Percentiles rank a stretch among this genome's conserved stretches.
These are phyloP conservation scores for Pachyrhizus erosus DNA, from an alignment of 306 rosid genomes.

Conservation along the genomic window DNA sequence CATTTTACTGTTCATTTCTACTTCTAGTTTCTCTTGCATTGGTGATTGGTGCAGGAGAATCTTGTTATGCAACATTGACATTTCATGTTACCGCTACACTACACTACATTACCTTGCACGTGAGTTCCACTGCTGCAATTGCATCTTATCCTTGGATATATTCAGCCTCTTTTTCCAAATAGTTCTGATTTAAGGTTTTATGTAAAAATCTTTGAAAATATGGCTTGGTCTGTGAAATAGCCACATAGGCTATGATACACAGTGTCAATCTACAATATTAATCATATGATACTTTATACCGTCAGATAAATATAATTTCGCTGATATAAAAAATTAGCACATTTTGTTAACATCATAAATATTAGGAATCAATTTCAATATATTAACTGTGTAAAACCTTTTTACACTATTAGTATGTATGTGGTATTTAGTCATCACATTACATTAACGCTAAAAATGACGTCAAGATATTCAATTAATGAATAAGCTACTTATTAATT, in stretches of 20 bases:
- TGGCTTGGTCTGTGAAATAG: neutral
- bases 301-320: neutral
- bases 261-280: neutral
- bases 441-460: no score
- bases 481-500: no score
- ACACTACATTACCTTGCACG: neutral
- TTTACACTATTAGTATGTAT: no score
- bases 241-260: neutral
- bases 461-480: no score
- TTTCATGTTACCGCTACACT: slow-evolving; percentile 14
- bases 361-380: no score
- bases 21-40: neutral
- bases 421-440: no score
- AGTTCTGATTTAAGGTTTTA: neutral
- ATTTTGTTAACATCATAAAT: neutral
- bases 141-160: neutral
- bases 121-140: slow-evolving; percentile 2
- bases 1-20: slow-evolving; percentile 32
- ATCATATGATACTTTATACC: neutral
- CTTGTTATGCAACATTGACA: slow-evolving; percentile 28
- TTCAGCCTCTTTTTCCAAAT: neutral
- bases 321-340: neutral
- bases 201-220: neutral
- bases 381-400: no score
- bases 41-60: slow-evolving; percentile 23